Evolutionary conservation across 257 asterid genomes (phyloP).

Genomic region (Mentha longifolia): DNA sequence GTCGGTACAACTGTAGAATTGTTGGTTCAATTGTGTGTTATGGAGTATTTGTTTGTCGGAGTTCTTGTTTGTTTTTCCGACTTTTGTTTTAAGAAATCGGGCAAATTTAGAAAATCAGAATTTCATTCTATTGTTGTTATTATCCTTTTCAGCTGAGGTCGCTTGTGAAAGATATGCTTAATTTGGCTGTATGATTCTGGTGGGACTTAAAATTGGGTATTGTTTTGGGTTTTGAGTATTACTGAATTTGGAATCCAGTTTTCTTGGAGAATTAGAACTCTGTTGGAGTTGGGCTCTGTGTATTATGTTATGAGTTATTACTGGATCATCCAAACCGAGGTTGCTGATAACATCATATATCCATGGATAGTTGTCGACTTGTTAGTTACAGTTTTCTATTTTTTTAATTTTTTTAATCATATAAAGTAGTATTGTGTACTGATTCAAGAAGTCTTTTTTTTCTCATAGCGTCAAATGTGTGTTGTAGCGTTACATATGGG

Average conservation of each 20-base stretch:
- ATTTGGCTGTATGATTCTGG: slow-evolving; percentile 8
- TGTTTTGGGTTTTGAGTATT: slow-evolving; percentile 2
- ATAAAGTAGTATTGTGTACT: background rate
- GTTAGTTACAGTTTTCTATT: background rate
- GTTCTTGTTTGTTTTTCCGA: background rate
- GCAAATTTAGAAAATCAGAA: background rate
- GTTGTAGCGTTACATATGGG: background rate
- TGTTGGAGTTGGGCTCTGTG: slow-evolving; percentile 3
- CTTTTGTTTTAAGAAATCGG: background rate
- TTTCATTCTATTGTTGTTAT: background rate
- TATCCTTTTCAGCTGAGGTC: slow-evolving; percentile 6
- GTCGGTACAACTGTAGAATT: slow-evolving; percentile 10
- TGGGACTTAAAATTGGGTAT: slow-evolving; percentile 22
- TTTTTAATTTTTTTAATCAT: background rate
- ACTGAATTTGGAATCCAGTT: background rate
- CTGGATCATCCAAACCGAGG: slow-evolving; percentile 9
- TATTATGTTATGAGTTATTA: background rate
- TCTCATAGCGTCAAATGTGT: slow-evolving; percentile 1
- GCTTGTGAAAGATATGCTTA: background rate
- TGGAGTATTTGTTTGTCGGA: slow-evolving; percentile 1
- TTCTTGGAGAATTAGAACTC: background rate
- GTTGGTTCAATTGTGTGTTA: slow-evolving; percentile 18
- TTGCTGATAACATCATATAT: background rate
- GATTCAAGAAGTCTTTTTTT: background rate
- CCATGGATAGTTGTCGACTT: background rate